Evolutionary conservation across 2,329 filamentous ascomycete genomes (phyloP).

Genomic region (Colletotrichum shisoi): DNA sequence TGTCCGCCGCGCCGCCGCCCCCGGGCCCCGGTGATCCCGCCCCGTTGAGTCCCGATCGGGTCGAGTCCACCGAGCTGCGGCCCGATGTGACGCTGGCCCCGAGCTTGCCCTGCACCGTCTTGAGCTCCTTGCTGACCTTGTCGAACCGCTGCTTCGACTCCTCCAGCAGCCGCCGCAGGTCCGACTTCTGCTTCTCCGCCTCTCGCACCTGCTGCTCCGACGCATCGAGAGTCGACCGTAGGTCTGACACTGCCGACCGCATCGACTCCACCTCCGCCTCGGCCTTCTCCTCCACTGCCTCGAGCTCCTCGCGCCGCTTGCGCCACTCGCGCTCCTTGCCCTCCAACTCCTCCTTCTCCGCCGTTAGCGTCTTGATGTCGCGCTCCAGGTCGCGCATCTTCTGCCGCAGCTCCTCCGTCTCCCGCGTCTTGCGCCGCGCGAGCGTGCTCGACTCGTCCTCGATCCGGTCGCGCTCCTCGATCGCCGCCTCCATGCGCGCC

Average conservation of each 20-base stretch:
- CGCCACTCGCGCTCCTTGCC: conserved; percentile 77
- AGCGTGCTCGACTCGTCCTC: conserved; percentile 88
- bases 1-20: conserved; percentile 52
- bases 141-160: conserved; percentile 80
- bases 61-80: conserved; percentile 57
- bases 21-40: conserved; percentile 28
- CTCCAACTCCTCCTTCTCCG: conserved; percentile 82
- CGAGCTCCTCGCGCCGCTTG: conserved; percentile 76
- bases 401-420: conserved; percentile 84
- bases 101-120: conserved; percentile 60
- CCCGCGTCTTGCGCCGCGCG: conserved; percentile 77
- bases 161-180: conserved; percentile 78
- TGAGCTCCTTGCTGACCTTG: conserved; percentile 75
- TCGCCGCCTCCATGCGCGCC: conserved; percentile 82
- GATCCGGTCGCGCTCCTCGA: conserved; percentile 92
- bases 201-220: conserved; percentile 85
- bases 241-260: conserved; percentile 75
- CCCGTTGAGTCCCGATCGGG: conserved; percentile 52
- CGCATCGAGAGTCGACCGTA: conserved; percentile 83
- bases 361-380: conserved; percentile 72
- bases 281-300: conserved; percentile 72
- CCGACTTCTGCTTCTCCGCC: conserved; percentile 81
- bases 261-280: conserved; percentile 78
- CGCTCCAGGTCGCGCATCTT: conserved; percentile 84
- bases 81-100: conserved; percentile 46